Percentiles rank a stretch among this genome's conserved stretches.
Conservation (phyloP, 345 rosid genomes). For the Citrus unshiu region DNA sequence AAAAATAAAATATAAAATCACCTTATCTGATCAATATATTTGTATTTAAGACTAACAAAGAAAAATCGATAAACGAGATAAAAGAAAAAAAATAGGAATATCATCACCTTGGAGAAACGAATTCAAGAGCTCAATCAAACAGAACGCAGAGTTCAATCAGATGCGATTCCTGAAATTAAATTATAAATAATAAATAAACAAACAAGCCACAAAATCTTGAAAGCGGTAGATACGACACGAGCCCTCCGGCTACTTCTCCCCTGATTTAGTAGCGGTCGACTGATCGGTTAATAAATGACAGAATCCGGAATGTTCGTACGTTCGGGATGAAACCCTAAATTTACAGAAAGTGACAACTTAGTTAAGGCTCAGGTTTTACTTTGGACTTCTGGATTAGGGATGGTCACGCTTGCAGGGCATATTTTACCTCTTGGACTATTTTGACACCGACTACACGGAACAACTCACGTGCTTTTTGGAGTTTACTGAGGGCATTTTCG, state of each 20-base stretch:
- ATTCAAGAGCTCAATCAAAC: background rate
- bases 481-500: background rate
- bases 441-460: background rate
- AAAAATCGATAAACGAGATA: background rate
- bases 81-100: background rate
- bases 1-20: background rate
- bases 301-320: constrained; percentile 1
- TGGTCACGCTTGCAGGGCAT: background rate
- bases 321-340: background rate
- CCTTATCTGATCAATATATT: background rate
- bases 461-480: background rate
- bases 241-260: background rate
- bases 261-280: background rate
- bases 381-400: background rate
- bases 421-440: background rate
- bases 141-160: constrained; percentile 2
- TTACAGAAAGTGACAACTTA: background rate
- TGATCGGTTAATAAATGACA: background rate
- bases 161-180: background rate
- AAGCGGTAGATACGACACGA: constrained; percentile 1
- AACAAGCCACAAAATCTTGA: background rate
- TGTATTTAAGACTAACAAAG: background rate
- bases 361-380: background rate
- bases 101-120: background rate
- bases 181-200: background rate